Evolutionary conservation across 495 filamentous ascomycete species (phyloP).

Genomic region (Beverwykella pulmonaria): DNA sequence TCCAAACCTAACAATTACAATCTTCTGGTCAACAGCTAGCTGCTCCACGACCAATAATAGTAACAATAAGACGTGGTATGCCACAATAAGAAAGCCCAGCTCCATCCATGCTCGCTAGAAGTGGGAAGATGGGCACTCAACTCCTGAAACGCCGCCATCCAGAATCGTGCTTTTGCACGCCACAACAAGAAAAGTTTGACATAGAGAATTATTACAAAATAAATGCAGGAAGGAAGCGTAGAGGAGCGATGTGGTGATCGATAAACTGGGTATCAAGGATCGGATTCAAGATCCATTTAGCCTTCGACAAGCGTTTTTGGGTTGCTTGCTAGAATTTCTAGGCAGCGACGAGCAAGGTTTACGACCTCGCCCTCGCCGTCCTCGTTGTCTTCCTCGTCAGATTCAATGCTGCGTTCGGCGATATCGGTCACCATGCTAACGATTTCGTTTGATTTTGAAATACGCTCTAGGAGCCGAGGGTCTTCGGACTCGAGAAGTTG

Average conservation of each 20-base stretch:
- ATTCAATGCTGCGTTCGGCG: constrained; percentile 85
- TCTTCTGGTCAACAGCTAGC: constrained; percentile 11
- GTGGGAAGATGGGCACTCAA: constrained; percentile 23
- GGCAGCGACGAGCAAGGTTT: constrained; percentile 82
- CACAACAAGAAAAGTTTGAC: constrained; percentile 4
- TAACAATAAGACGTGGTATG: constrained; percentile 25
- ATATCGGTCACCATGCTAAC: constrained; percentile 89
- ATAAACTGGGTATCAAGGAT: constrained; percentile 15
- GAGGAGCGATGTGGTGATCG: constrained; percentile 12
- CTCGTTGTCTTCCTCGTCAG: constrained; percentile 84
- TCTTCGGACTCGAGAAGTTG: constrained; percentile 96
- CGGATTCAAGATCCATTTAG: constrained; percentile 38
- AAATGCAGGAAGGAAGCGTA: constrained; percentile 12
- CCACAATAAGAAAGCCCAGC: constrained; percentile 32
- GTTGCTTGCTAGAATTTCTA: constrained; percentile 72
- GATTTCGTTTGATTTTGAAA: constrained; percentile 83
- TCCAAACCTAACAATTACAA: constrained; percentile 31
- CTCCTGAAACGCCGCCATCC: constrained; percentile 29
- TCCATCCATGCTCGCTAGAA: constrained; percentile 42
- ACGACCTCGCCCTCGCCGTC: constrained; percentile 90
- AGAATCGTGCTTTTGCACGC: constrained; percentile 23
- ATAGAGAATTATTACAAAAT: constrained; percentile 24
- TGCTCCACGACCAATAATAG: constrained; percentile 11
- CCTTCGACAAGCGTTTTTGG: constrained; percentile 59
- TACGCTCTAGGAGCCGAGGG: constrained; percentile 76